A percentile compares a stretch with the other conserved stretches of the same genome.
phyloP scores from a whole-genome alignment of 2,329 filamentous ascomycete species.

The Aspergillus costaricaensis region DNA sequence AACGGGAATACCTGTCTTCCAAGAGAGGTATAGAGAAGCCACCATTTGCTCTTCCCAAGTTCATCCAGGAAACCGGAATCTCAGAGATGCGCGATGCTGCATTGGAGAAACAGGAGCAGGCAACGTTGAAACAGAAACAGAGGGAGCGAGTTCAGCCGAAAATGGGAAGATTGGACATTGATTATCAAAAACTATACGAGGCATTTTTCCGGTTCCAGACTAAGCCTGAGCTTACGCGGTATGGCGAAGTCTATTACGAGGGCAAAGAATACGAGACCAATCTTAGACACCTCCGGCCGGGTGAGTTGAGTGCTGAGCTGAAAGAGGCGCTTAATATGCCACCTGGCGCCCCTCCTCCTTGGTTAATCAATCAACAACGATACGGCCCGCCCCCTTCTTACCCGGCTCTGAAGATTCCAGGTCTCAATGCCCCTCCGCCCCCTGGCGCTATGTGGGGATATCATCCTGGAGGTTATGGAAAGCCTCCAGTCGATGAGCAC shows the following conservation, averaged over 20 bases:
- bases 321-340: conserved; percentile 94
- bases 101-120: conserved; percentile 90
- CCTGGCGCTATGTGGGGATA: conserved; percentile 92
- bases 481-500: conserved; percentile 90
- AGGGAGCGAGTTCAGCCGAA: conserved; percentile 91
- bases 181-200: conserved; percentile 97
- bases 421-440: conserved; percentile 89
- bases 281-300: conserved; percentile 82
- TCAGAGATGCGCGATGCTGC: conserved; percentile 97
- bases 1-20: conserved; percentile 94
- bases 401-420: conserved; percentile 90
- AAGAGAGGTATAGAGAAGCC: conserved; percentile 97
- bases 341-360: conserved; percentile 87
- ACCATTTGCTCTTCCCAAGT: conserved; percentile 87
- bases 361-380: conserved; percentile 95
- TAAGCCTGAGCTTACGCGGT: conserved; percentile 89
- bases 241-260: conserved; percentile 99
- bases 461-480: conserved; percentile 91
- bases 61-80: conserved; percentile 96
- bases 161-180: conserved; percentile 96
- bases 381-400: conserved; percentile 93
- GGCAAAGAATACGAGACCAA: conserved; percentile 98
- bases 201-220: conserved; percentile 98
- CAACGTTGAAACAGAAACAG: conserved; percentile 91
- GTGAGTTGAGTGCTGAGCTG: conserved; percentile 83